Base-by-base conservation (phyloP, 2,329 filamentous ascomycete species). In the Monosporascus ibericus region DNA sequence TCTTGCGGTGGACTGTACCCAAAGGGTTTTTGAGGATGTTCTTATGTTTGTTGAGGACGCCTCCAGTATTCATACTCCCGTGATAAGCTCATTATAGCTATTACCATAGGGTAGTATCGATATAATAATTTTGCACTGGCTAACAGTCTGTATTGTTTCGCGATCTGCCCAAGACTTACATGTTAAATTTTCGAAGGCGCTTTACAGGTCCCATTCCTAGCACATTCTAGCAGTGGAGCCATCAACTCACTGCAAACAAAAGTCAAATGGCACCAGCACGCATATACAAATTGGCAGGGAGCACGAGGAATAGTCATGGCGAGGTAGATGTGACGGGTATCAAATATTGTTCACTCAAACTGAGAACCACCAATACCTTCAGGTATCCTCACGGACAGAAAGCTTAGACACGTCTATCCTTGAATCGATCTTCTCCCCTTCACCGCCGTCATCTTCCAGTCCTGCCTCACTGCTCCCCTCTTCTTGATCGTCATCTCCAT, bases 401-500 rank as follows among this genome's bases (percentile, higher is more conserved):
- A 68, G 54, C 27, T 44, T 59, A n/a, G 57, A 53, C 15, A 66
- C 57, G 18, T 56, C 51, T 60, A 65, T 54, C 47, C 40, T 50
- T 11, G 55, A 34, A 34, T 34, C 11, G 1, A 4, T 65, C 63
- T 64, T 65, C 5, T 67, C 67, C 6, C 58, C 58, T 17, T 62
- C 56, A 2, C 61, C 58, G 4, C 66, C 61, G 2, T 58, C 60
- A 0, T 59, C 58, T 1, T 65, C 63, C 14, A 64, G 61, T 7
- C 63, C 61, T 14, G 66, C 65, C 7, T 67, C 68, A 18, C 30
- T 34, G 30, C 30, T 14, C 30, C 62, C 62, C 1, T 61, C 64
- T n/a, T 65, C 61, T 3, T 70, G 70, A 1, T 70, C 67, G 0
- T 67, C 67, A 3, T 63, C 64, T 3, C 69, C 69, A 2, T 64